These are phyloP conservation scores for Metschnikowia drakensbergensis DNA, from an alignment of 805 yeast species.

Conservation along the genomic window DNA sequence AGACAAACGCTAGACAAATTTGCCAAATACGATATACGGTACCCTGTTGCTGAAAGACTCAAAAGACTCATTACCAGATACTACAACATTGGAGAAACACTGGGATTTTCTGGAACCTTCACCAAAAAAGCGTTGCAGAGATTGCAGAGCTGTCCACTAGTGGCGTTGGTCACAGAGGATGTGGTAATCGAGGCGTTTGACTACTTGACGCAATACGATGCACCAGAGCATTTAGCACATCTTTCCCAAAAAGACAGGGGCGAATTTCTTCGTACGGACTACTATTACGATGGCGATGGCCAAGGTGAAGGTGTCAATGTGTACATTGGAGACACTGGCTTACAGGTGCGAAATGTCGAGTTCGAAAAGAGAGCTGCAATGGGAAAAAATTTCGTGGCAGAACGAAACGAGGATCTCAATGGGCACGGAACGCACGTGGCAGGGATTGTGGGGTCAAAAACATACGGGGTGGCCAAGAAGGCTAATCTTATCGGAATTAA, in stretches of 20 bases:
- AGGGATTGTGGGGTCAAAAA: slow-evolving; percentile 48
- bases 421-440: slow-evolving; percentile 62
- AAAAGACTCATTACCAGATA: slow-evolving; percentile 47
- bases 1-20: slow-evolving; percentile 48
- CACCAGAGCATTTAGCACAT: slow-evolving; percentile 67
- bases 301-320: slow-evolving; percentile 39
- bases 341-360: slow-evolving; percentile 11
- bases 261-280: slow-evolving; percentile 31
- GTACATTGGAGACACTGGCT: slow-evolving; percentile 19
- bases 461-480: slow-evolving; percentile 51
- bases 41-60: slow-evolving; percentile 37
- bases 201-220: slow-evolving; percentile 34
- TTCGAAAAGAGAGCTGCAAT: slow-evolving; percentile 13
- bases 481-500: slow-evolving; percentile 56
- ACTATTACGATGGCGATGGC: slow-evolving; percentile 43
- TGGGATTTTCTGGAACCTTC: slow-evolving; percentile 65
- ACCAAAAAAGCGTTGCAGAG: slow-evolving; percentile 44
- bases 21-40: slow-evolving; percentile 41
- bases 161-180: slow-evolving; percentile 69
- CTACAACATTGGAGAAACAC: slow-evolving; percentile 66
- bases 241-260: slow-evolving; percentile 43
- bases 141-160: slow-evolving; percentile 54
- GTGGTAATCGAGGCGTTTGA: slow-evolving; percentile 55
- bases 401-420: slow-evolving; percentile 32
- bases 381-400: slow-evolving; percentile 16